A percentile compares a stretch with the other conserved stretches of the same genome.
These are phyloP conservation scores for Pseudonitzschia multistriata DNA, from an alignment of 108 stramenopile genomes.

Conservation along the genomic window DNA sequence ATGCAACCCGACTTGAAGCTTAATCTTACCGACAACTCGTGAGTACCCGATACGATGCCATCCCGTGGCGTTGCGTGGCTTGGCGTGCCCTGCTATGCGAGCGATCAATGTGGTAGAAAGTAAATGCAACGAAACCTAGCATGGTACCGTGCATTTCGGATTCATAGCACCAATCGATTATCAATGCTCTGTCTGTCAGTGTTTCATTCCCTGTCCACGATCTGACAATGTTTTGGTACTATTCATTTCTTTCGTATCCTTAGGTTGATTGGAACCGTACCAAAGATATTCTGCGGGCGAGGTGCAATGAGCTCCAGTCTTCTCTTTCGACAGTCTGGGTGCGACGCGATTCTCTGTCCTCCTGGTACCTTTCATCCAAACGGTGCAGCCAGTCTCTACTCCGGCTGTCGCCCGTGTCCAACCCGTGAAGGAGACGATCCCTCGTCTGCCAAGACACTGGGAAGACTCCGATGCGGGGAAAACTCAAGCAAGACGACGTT, in stretches of 20 bases:
- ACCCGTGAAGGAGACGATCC: slow-evolving; percentile 19
- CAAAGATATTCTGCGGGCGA: slow-evolving; percentile 40
- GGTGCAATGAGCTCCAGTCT: slow-evolving; percentile 30
- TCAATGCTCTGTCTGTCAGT: not conserved
- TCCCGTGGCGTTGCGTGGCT: too few species aligned
- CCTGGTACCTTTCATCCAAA: slow-evolving; percentile 56
- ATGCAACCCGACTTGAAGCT: slow-evolving; percentile 35
- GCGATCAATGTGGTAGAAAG: too few species aligned
- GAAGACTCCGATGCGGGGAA: slow-evolving; percentile 38
- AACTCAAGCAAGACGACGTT: slow-evolving; percentile 9
- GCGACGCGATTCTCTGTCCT: slow-evolving; percentile 62
- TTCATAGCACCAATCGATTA: too few species aligned
- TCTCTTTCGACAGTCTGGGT: slow-evolving; percentile 56
- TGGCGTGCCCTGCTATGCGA: too few species aligned
- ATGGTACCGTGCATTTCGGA: too few species aligned
- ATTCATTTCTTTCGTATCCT: slow-evolving; percentile 4
- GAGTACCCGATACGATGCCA: slow-evolving; percentile 18
- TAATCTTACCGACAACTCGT: slow-evolving; percentile 48
- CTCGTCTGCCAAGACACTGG: slow-evolving; percentile 26
- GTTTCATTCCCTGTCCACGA: not conserved
- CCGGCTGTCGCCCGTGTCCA: slow-evolving; percentile 44
- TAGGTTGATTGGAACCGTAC: slow-evolving; percentile 49
- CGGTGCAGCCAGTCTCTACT: slow-evolving; percentile 47
- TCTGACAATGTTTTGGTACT: not conserved
- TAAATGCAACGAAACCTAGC: too few species aligned